Percentiles rank a stretch among this genome's conserved stretches.
These are phyloP conservation scores for Diplocarpon rosae DNA, from an alignment of 2,329 filamentous ascomycete species.

Conservation along the genomic window DNA sequence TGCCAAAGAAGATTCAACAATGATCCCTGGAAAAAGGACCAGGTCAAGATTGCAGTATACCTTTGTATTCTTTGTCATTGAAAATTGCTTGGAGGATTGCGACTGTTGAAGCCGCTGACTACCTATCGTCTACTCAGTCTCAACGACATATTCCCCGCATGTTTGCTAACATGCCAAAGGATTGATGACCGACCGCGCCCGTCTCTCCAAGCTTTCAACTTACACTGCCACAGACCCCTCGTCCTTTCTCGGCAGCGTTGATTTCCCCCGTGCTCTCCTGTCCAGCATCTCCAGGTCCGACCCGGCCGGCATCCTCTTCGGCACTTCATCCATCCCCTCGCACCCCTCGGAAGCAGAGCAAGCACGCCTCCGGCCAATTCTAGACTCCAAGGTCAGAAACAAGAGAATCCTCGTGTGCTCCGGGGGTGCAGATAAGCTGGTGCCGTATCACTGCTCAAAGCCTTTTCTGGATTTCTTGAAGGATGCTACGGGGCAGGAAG, in stretches of 20 bases:
- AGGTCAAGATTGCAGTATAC: background rate
- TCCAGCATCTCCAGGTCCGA: slow-evolving; percentile 55
- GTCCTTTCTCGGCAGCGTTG: slow-evolving; percentile 62
- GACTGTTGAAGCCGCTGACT: no score
- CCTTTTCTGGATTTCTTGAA: slow-evolving; percentile 54
- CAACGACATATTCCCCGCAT: no score
- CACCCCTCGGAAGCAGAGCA: slow-evolving; percentile 30
- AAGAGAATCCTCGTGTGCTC: slow-evolving; percentile 57
- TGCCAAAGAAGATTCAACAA: background rate
- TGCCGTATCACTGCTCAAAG: slow-evolving; percentile 52
- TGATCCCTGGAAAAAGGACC: background rate
- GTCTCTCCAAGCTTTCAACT: slow-evolving; percentile 52
- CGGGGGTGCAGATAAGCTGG: slow-evolving; percentile 58
- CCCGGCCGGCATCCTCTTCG: slow-evolving; percentile 64
- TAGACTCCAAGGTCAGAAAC: slow-evolving; percentile 41
- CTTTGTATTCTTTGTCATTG: no score
- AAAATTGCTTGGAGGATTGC: no score
- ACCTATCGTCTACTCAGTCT: no score
- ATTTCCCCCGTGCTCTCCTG: slow-evolving; percentile 64
- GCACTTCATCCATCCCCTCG: slow-evolving; percentile 30
- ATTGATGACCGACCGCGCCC: slow-evolving; percentile 72
- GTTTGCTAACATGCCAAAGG: slow-evolving; percentile 9
- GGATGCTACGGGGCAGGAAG: slow-evolving; percentile 32
- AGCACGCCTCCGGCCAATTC: slow-evolving; percentile 33
- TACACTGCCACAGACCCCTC: slow-evolving; percentile 45